Evolutionary conservation across 176 grass and related monocot species (phyloP), one percentile per base, ranked within the genome.

Genomic region (Bromus sterilis): DNA sequence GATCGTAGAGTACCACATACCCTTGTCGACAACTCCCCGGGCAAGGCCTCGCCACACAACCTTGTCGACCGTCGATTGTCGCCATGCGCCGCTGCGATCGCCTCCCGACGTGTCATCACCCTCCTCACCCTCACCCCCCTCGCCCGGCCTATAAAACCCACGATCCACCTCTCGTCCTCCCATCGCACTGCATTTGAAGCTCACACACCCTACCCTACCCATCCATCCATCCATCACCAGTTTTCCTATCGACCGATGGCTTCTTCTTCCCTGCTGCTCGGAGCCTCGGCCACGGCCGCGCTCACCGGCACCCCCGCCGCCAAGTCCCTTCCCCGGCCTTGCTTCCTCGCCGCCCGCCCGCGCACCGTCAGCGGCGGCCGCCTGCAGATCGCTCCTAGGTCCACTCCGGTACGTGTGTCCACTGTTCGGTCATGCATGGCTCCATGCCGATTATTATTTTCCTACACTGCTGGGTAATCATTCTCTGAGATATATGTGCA

Each of bases 51-150:
- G 31, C 69, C 69, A 72, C 69, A 48, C 0, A 72, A 72, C 69
- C 69, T 31, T 72, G 69, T 72, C 69, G 69, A 72, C 69, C 69
- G 44, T 18, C 40, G 13, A 44, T 71, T 71, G 67, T 71, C 40
- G 6, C 24, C 39, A 71, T 71, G 40, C 67, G n/a, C 67, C 39
- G 23, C 1, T 9, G 67, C 67, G 12, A 71, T 71, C 39, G 24
- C 14, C 3, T 0, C 67, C 15, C 40, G 12, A 71, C 67, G 67
- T 44, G 67, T 71, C 67, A 5, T 7, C 24, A 0, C 1, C 39
- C 24, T 10, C 40, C 67, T 71, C 67, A 24, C 13, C 67, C 37
- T 24, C 37, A n/a, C 25, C 67, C 24, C 67, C 67, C 14, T 23
- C 40, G 24, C 18, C 67, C 14, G 24, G 39, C 67, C 40, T 44